These are phyloP conservation scores for Cystobasidium pallidum DNA, from an alignment of 1,284 basidiomycete genomes.

Conservation along the genomic window DNA sequence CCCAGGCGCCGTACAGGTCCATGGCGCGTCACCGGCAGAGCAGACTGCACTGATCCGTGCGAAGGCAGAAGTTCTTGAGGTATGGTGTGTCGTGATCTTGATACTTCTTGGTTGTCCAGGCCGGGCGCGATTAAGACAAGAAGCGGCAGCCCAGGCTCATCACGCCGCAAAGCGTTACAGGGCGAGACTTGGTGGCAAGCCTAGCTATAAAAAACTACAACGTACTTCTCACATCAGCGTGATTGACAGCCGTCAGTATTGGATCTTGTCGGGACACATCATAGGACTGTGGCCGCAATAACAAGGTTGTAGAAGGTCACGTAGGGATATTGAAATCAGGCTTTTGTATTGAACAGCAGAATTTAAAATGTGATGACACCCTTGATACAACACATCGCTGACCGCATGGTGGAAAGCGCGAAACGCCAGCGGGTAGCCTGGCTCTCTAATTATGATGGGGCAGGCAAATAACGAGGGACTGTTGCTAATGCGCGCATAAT, in stretches of 20 bases:
- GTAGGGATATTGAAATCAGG: background rate
- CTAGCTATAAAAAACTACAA: too few relatives aligned
- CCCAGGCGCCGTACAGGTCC: conserved; percentile 26
- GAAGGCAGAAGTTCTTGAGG: background rate
- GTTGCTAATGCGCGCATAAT: background rate
- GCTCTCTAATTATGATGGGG: background rate
- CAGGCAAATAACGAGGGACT: conserved; percentile 2
- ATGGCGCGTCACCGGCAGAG: background rate
- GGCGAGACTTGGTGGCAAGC: background rate
- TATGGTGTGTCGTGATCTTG: too few relatives aligned
- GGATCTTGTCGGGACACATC: too few relatives aligned
- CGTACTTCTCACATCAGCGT: too few relatives aligned
- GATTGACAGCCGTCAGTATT: too few relatives aligned
- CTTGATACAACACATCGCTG: conserved; percentile 1
- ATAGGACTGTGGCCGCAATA: too few relatives aligned
- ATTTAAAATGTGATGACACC: background rate
- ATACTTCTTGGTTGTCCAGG: too few relatives aligned
- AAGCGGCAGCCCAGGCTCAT: background rate
- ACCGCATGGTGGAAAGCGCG: background rate
- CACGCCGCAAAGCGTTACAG: background rate
- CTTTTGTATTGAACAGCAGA: background rate
- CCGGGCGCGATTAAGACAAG: too few relatives aligned
- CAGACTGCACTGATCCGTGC: too few relatives aligned
- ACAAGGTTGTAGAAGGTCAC: background rate
- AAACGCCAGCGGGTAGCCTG: background rate